phyloP scores from a whole-genome alignment of 805 yeast species.

The Kluyveromyces nonfermentans region DNA sequence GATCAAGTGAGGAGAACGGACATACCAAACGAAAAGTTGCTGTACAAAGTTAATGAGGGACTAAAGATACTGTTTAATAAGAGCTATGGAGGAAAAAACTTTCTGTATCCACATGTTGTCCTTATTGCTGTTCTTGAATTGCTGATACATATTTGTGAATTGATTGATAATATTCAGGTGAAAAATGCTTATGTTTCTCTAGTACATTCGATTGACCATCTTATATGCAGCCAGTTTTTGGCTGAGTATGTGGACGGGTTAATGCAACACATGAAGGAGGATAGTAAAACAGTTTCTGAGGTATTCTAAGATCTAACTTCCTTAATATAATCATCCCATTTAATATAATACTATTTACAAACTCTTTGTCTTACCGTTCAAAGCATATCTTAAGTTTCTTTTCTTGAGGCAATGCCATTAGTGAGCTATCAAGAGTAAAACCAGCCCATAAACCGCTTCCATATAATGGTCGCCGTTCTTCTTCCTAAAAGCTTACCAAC shows the following conservation, averaged over 20 bases:
- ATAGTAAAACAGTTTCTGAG: not conserved
- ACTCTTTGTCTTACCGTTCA: not conserved
- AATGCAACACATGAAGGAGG: not conserved
- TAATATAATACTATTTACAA: not conserved
- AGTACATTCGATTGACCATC: constrained; percentile 1
- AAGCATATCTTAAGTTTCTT: not conserved
- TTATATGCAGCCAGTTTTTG: not conserved
- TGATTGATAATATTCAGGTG: not conserved
- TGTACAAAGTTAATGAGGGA: constrained; percentile 7
- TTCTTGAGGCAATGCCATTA: not conserved
- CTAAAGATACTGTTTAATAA: constrained; percentile 5
- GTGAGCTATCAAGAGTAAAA: not conserved
- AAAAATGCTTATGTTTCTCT: not conserved
- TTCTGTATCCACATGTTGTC: constrained; percentile 5
- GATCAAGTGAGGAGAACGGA: constrained; percentile 1
- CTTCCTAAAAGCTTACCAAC: constrained; percentile 63
- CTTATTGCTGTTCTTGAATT: constrained; percentile 6
- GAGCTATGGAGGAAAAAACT: constrained; percentile 1
- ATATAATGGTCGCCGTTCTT: constrained; percentile 37
- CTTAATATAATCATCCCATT: not conserved
- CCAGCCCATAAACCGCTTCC: constrained; percentile 20
- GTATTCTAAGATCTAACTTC: not conserved
- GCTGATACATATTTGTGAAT: constrained; percentile 7
- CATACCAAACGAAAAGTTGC: constrained; percentile 3
- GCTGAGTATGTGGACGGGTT: not conserved